phyloP scores from a whole-genome alignment of 2,329 filamentous ascomycete species.

The Penicillium sclerotigenum region DNA sequence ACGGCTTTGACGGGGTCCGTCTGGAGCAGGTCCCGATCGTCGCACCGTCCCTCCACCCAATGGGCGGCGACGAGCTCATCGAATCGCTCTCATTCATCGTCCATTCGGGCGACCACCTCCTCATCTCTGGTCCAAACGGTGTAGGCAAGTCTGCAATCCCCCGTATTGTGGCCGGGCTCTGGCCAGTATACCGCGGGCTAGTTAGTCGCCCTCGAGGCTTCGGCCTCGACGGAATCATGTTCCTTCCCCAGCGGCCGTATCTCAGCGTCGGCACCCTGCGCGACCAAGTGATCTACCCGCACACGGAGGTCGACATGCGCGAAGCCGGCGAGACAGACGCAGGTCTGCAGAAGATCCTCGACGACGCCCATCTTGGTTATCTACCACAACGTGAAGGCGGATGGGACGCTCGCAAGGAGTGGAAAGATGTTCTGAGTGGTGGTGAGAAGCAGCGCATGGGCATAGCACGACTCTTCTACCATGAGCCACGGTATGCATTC shows the following conservation, averaged over 20 bases:
- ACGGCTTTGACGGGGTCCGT: constrained; percentile 89
- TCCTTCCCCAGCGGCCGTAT: constrained; percentile 90
- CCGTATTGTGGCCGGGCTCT: constrained; percentile 83
- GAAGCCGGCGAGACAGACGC: constrained; percentile 72
- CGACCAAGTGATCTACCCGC: constrained; percentile 97
- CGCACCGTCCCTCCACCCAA: constrained; percentile 81
- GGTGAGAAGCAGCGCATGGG: constrained; percentile 96
- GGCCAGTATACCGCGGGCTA: constrained; percentile 92
- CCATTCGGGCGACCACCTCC: constrained; percentile 82
- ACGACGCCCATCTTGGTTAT: constrained; percentile 83
- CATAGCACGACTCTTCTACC: constrained; percentile 85
- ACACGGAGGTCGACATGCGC: constrained; percentile 91
- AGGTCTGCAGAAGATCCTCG: constrained; percentile 73
- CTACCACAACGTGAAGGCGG: constrained; percentile 88
- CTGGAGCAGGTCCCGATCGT: constrained; percentile 92
- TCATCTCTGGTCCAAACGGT: constrained; percentile 93
- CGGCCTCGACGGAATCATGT: constrained; percentile 94
- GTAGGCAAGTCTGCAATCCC: constrained; percentile 88
- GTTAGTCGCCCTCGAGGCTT: constrained; percentile 78
- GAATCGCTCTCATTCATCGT: constrained; percentile 87
- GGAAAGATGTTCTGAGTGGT: constrained; percentile 96
- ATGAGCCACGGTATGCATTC: constrained; percentile 91
- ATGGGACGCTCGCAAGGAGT: constrained; percentile 95
- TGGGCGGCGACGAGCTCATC: constrained; percentile 85
- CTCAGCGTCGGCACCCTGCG: constrained; percentile 87